Conservation (phyloP, 331 rosid genomes). For the Quercus tomentella region DNA sequence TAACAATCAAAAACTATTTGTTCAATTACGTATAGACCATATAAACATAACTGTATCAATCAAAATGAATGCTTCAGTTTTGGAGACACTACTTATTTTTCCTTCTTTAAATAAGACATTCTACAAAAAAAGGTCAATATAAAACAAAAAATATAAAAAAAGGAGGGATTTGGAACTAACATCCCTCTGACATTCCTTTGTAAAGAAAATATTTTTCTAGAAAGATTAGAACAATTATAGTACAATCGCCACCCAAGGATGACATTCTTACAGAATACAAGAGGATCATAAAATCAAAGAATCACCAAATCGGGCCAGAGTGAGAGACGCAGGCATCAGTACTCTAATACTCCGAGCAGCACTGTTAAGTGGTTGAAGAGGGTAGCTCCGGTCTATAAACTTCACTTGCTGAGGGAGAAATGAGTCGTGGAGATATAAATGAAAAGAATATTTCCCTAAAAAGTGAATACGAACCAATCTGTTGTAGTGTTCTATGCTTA, state of each 20-base stretch:
- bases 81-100: slow-evolving; percentile 31
- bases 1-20: neutral
- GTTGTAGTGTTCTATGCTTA: slow-evolving; percentile 25
- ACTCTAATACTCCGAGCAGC: slow-evolving; percentile 25
- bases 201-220: slow-evolving; percentile 20
- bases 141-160: neutral
- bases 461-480: slow-evolving; percentile 31
- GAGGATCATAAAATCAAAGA: slow-evolving; percentile 54
- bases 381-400: slow-evolving; percentile 28
- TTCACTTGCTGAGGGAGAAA: slow-evolving; percentile 15
- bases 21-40: too few species aligned
- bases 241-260: slow-evolving; percentile 43
- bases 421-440: slow-evolving; percentile 13
- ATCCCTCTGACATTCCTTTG: slow-evolving; percentile 37
- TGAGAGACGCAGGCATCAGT: slow-evolving; percentile 14
- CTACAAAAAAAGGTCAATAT: slow-evolving; percentile 36
- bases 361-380: slow-evolving; percentile 39
- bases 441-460: slow-evolving; percentile 21
- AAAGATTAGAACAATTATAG: slow-evolving; percentile 39
- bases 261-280: slow-evolving; percentile 40
- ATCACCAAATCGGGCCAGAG: slow-evolving; percentile 41
- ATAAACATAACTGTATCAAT: neutral
- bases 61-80: neutral
- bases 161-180: slow-evolving; percentile 17
- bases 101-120: slow-evolving; percentile 30